phyloP scores from a whole-genome alignment of 2,329 filamentous ascomycete species.

The Salinomyces thailandicus region DNA sequence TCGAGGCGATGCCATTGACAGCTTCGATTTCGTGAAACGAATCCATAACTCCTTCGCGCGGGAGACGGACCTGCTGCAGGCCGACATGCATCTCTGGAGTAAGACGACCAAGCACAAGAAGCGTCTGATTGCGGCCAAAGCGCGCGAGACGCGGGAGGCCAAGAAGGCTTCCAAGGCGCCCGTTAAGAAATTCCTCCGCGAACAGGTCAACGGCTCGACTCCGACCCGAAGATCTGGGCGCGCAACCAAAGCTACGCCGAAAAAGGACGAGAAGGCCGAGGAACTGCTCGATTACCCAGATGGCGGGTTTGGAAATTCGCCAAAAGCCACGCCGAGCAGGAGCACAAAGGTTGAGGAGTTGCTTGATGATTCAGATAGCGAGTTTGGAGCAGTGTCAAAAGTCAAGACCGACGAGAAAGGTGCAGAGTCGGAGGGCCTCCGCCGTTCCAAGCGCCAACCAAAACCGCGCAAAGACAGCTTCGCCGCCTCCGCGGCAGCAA shows the following conservation, averaged over 20 bases:
- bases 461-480: constrained; percentile 31
- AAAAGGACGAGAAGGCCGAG: background rate
- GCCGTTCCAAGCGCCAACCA: constrained; percentile 18
- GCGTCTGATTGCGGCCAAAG: constrained; percentile 20
- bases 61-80: constrained; percentile 64
- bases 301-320: constrained; percentile 1
- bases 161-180: constrained; percentile 16
- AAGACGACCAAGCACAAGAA: constrained; percentile 32
- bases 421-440: constrained; percentile 7
- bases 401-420: background rate
- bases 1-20: constrained; percentile 64
- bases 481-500: constrained; percentile 32
- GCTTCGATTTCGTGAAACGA: constrained; percentile 63
- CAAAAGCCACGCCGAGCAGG: too few relatives aligned
- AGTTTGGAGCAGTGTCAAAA: background rate
- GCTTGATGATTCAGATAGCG: constrained; percentile 4
- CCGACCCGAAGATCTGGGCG: constrained; percentile 4
- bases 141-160: constrained; percentile 17
- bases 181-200: background rate
- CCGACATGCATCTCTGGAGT: constrained; percentile 55
- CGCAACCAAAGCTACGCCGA: constrained; percentile 2
- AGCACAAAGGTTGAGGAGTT: too few relatives aligned
- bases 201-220: constrained; percentile 3
- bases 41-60: constrained; percentile 85
- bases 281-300: background rate